These are phyloP conservation scores for Coemansia sp. DNA, from an alignment of 192 early-diverging fungal genomes.

Conservation along the genomic window DNA sequence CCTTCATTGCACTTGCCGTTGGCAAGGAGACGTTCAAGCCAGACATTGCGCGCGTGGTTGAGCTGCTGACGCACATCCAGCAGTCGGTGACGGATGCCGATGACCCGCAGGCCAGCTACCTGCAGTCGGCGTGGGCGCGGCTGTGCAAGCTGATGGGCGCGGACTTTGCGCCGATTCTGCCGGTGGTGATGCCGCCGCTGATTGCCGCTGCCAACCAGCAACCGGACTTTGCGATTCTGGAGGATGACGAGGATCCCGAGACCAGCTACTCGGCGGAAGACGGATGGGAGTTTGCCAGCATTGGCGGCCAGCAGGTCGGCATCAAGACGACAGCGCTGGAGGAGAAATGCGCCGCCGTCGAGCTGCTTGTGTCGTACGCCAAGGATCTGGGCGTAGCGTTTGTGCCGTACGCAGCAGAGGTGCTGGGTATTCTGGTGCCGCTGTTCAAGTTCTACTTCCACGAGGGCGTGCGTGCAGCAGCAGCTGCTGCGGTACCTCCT, in stretches of 20 bases:
- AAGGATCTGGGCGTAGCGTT: slow-evolving; percentile 89
- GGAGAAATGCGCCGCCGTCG: slow-evolving; percentile 97
- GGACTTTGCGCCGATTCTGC: slow-evolving; percentile 93
- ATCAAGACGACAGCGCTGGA: slow-evolving; percentile 95
- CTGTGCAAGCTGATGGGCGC: slow-evolving; percentile 92
- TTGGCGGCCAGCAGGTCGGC: slow-evolving; percentile 93
- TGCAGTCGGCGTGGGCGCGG: slow-evolving; percentile 95
- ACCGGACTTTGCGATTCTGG: slow-evolving; percentile 91
- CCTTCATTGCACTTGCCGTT: slow-evolving; percentile 91
- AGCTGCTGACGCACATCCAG: slow-evolving; percentile 82
- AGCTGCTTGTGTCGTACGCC: slow-evolving; percentile 97
- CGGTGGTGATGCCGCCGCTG: slow-evolving; percentile 92
- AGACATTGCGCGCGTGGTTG: slow-evolving; percentile 77
- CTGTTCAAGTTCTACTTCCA: slow-evolving; percentile 97
- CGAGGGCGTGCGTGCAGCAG: slow-evolving; percentile 91
- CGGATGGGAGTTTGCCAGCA: slow-evolving; percentile 94
- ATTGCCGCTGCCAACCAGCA: slow-evolving; percentile 81
- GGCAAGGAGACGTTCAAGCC: slow-evolving; percentile 85
- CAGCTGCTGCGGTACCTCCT: slow-evolving; percentile 78
- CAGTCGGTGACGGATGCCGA: slow-evolving; percentile 79
- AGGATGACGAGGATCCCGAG: slow-evolving; percentile 81
- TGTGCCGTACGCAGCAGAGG: slow-evolving; percentile 76
- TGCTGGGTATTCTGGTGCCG: slow-evolving; percentile 85
- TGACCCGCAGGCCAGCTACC: slow-evolving; percentile 91
- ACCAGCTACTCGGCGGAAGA: slow-evolving; percentile 91